phyloP scores from a whole-genome alignment of 2,329 filamentous ascomycete species.

The Penicillium paneum region DNA sequence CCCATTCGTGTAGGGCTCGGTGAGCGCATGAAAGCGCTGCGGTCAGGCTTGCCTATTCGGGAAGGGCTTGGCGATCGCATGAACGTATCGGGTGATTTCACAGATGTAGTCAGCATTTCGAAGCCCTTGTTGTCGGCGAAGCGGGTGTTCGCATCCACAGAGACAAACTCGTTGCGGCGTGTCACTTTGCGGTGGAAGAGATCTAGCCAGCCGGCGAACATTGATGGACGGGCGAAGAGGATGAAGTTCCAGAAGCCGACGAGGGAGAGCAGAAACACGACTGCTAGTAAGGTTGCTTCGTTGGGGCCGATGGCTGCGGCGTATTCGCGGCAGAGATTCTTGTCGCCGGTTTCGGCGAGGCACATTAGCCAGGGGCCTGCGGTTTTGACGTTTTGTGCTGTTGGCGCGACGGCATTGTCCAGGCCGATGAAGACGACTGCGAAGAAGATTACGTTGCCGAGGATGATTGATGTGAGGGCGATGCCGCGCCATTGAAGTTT shows the following conservation, averaged over 20 bases:
- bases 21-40: conserved; percentile 17
- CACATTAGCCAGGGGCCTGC: conserved; percentile 69
- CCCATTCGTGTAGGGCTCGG: conserved; percentile 18
- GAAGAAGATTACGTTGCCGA: conserved; percentile 91
- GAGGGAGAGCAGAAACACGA: conserved; percentile 78
- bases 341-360: conserved; percentile 61
- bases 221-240: conserved; percentile 77
- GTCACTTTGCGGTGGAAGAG: conserved; percentile 49
- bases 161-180: conserved; percentile 74
- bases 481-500: conserved; percentile 94
- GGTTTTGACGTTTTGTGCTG: conserved; percentile 54
- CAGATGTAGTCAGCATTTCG: conserved; percentile 64
- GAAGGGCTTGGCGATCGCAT: conserved; percentile 24
- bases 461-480: conserved; percentile 81
- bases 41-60: conserved; percentile 4
- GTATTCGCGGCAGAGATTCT: conserved; percentile 61
- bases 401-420: conserved; percentile 64
- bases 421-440: conserved; percentile 86
- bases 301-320: conserved; percentile 65
- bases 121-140: conserved; percentile 68
- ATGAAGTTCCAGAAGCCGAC: conserved; percentile 83
- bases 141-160: conserved; percentile 69
- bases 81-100: conserved; percentile 33
- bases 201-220: conserved; percentile 79
- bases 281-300: conserved; percentile 73